These are phyloP conservation scores for Sclerotinia sclerotiorum DNA, from an alignment of 2,329 filamentous ascomycete genomes.

Conservation along the genomic window DNA sequence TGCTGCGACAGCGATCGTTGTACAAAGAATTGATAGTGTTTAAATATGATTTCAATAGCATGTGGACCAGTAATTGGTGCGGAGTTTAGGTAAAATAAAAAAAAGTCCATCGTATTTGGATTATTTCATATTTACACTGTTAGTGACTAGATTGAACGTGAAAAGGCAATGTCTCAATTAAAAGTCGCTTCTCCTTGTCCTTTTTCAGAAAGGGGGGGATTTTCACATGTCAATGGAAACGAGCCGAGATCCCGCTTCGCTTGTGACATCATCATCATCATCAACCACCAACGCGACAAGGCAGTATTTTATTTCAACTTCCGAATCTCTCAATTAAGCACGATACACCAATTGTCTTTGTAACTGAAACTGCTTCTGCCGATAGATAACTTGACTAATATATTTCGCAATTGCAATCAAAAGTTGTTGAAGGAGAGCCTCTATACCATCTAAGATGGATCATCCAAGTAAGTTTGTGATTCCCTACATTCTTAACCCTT, in stretches of 20 bases:
- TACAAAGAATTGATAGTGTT: slow-evolving; percentile 69
- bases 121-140: background rate
- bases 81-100: background rate
- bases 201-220: background rate
- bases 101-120: too few species aligned
- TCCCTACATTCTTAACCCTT: background rate
- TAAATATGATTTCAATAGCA: slow-evolving; percentile 6
- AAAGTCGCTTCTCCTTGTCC: background rate
- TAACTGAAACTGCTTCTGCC: background rate
- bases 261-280: slow-evolving; percentile 17
- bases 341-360: background rate
- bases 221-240: slow-evolving; percentile 20
- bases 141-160: background rate
- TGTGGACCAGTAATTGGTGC: background rate
- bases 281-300: background rate
- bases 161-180: background rate
- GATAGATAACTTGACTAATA: background rate
- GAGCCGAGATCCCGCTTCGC: slow-evolving; percentile 12
- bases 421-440: background rate
- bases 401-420: background rate
- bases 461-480: slow-evolving; percentile 44
- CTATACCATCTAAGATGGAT: slow-evolving; percentile 42
- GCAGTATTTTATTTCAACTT: background rate
- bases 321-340: background rate
- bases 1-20: slow-evolving; percentile 85